Evolutionary conservation across 129 eudicot genomes (phyloP).

Genomic region (Pulicaria dysenterica): DNA sequence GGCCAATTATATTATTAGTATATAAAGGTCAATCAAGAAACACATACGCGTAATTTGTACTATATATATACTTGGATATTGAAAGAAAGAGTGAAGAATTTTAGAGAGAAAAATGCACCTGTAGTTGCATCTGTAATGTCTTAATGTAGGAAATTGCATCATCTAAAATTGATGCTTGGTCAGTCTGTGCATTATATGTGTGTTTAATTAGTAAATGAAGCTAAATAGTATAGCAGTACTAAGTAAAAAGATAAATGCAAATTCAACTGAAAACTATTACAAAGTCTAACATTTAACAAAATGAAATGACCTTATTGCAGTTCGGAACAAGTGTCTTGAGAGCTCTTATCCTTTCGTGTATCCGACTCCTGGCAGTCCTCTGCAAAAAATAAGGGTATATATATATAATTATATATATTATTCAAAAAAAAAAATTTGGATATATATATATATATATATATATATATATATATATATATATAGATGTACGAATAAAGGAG

Average conservation of each 20-base stretch:
- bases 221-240: too few relatives aligned
- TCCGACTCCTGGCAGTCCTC: conserved; percentile 27
- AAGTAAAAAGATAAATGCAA: not conserved
- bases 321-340: conserved; percentile 41
- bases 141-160: conserved; percentile 28
- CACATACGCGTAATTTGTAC: too few relatives aligned
- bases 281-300: too few relatives aligned
- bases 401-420: not conserved
- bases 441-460: too few relatives aligned
- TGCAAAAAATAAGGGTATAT: conserved; percentile 17
- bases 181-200: conserved; percentile 17
- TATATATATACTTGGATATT: not conserved
- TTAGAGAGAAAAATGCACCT: conserved; percentile 16
- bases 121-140: conserved; percentile 34
- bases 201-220: not conserved
- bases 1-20: not conserved
- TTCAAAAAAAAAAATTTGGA: too few relatives aligned
- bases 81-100: not conserved
- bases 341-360: conserved; percentile 27
- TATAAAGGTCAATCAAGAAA: not conserved
- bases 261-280: not conserved
- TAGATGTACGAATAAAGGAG: too few relatives aligned
- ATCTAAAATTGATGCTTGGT: conserved; percentile 38
- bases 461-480: too few relatives aligned
- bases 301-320: conserved; percentile 37